phyloP scores from a whole-genome alignment of 768 basidiomycete species.

The Phlebiopsis gigantea region DNA sequence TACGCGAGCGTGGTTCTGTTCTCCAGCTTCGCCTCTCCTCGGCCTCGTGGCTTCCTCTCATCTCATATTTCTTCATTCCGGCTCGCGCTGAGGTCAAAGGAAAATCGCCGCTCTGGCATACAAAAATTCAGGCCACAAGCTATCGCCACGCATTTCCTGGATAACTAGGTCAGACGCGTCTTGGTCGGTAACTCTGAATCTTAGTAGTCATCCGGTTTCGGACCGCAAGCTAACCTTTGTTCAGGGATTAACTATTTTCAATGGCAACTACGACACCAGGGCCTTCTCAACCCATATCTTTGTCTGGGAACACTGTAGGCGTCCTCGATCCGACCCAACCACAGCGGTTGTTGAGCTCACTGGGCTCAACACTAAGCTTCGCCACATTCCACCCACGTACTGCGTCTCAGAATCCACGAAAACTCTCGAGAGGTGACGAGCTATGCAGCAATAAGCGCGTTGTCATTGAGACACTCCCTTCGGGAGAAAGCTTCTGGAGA shows the following conservation, averaged over 20 bases:
- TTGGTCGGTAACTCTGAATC: background rate
- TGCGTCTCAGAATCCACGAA: slow-evolving; percentile 41
- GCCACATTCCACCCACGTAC: slow-evolving; percentile 70
- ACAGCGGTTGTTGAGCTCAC: slow-evolving; percentile 53
- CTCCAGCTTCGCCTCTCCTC: background rate
- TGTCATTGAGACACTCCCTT: slow-evolving; percentile 61
- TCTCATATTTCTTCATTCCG: background rate
- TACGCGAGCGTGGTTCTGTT: background rate
- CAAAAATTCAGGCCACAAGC: too few species aligned
- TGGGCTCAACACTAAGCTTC: slow-evolving; percentile 59
- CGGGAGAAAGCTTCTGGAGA: slow-evolving; percentile 60
- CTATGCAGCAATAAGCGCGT: slow-evolving; percentile 60
- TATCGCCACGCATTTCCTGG: too few species aligned
- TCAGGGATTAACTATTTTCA: background rate
- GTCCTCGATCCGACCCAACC: slow-evolving; percentile 59
- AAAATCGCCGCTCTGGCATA: too few species aligned
- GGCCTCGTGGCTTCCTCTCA: background rate
- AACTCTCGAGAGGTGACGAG: slow-evolving; percentile 40
- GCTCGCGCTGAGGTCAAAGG: too few species aligned
- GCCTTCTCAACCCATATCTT: background rate
- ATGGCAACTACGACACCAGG: background rate
- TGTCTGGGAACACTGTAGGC: slow-evolving; percentile 48
- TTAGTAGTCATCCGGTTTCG: background rate
- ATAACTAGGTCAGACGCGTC: too few species aligned
- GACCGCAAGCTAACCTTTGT: background rate